Percentiles rank a stretch among this genome's conserved stretches.
Conservation (phyloP, 78 protist genomes). For the Isochrysis galbana region DNA sequence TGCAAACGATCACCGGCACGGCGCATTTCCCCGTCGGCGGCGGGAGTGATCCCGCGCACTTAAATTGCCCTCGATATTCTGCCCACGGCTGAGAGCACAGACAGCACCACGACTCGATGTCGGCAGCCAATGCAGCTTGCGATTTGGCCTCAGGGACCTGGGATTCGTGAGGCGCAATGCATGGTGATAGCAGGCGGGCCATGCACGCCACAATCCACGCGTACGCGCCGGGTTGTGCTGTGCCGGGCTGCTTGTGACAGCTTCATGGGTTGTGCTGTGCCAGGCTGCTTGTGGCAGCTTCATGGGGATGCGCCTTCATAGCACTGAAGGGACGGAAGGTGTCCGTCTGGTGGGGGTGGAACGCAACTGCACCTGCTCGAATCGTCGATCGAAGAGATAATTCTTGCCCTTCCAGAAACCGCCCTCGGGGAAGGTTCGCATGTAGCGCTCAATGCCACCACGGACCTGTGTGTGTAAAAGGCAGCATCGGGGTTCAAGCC, state of each 20-base stretch:
- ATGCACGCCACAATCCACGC: too few relatives aligned
- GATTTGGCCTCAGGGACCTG: not conserved
- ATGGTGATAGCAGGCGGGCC: too few relatives aligned
- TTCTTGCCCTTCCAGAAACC: not conserved
- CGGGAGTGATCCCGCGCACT: not conserved
- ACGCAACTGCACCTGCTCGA: not conserved
- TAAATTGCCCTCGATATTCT: not conserved
- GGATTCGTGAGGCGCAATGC: too few relatives aligned
- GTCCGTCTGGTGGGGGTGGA: too few relatives aligned
- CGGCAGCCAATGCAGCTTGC: not conserved
- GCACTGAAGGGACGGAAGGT: too few relatives aligned
- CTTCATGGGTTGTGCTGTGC: too few relatives aligned
- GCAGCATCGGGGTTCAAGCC: too few relatives aligned
- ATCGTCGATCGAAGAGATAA: not conserved
- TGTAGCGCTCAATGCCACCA: slow-evolving; percentile 4
- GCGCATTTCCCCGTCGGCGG: not conserved
- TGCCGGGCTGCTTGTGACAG: too few relatives aligned
- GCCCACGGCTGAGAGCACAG: not conserved
- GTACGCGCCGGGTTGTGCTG: too few relatives aligned
- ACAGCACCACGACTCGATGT: not conserved
- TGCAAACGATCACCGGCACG: not conserved
- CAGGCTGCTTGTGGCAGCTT: too few relatives aligned
- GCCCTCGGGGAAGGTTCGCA: not conserved
- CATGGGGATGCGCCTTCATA: too few relatives aligned
- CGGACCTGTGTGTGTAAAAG: too few relatives aligned